Base-by-base conservation (phyloP, 2,329 filamentous ascomycete species). In the Diplocarpon rosae region DNA sequence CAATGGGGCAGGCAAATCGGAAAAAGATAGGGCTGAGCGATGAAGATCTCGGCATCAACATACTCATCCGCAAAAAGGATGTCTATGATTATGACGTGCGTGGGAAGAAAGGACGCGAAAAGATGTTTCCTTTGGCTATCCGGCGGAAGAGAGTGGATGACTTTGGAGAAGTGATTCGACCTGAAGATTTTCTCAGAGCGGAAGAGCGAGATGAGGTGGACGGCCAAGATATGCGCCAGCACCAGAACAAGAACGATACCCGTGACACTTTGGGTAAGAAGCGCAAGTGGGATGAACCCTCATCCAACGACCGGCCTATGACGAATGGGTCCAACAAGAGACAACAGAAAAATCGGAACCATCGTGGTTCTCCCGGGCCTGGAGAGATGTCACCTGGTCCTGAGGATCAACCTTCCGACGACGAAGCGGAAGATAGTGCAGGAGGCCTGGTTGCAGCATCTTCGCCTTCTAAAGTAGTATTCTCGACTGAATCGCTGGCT, bases 11-110 rank as follows among this genome's bases (percentile, higher is more conserved):
- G 63, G 80, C 83, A 8, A 83, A 80, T 51, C 79, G 87, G 49
- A 90, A 87, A 61, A 95, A 95, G 63, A 76, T 90, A 17, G 85
- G 85, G 0, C 70, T 94, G 32, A 89, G 79, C 42, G 89, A 95
- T 54, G 86, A 90, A 52, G 92, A 96, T 55, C 71, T 96, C 2
- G 92, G 92, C 14, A 80, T 96, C 53, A 95, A 93, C 54, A 78
- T 98, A 38, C 70, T 98, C 9, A 73, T 96, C 33, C 85, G 92
- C 55, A 83, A 85, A 54, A 93, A 89, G 61, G 85, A 83, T 12
- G 80, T 93, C n/a, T 85, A 92, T 61, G 92, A 98, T 63, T 98
- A 85, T 55, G 87, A 95, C 59, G 83, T 95, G 1, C 76, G 87
- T 33, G 85, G 84, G 30, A 95, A 95, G 63, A 93, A 86, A 60